These are phyloP conservation scores for Blastobotrys chiropterorum DNA, from an alignment of 805 yeast species.

Conservation along the genomic window DNA sequence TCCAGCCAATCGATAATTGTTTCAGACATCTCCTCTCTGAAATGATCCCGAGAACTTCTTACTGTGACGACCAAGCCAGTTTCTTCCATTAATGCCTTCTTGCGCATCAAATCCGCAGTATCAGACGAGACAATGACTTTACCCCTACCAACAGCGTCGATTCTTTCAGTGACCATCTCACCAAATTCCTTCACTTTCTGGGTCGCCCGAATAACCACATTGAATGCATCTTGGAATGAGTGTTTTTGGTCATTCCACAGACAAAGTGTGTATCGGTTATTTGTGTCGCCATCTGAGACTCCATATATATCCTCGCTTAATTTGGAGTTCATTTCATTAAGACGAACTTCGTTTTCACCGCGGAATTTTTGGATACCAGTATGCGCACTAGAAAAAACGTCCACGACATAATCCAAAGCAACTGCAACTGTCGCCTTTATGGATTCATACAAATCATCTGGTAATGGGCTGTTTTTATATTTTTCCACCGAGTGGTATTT, in stretches of 20 bases:
- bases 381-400: constrained; percentile 25
- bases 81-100: constrained; percentile 50
- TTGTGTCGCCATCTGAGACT: constrained; percentile 38
- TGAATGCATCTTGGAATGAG: constrained; percentile 68
- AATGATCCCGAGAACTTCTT: constrained; percentile 58
- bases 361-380: constrained; percentile 23
- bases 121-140: constrained; percentile 54
- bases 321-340: constrained; percentile 29
- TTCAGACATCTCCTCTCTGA: constrained; percentile 75
- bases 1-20: constrained; percentile 63
- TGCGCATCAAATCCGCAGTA: constrained; percentile 42
- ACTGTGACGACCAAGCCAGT: constrained; percentile 66
- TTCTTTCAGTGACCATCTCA: constrained; percentile 59
- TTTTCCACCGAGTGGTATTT: constrained; percentile 31
- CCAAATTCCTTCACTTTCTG: constrained; percentile 60
- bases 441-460: constrained; percentile 38
- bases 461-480: constrained; percentile 32
- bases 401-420: constrained; percentile 29
- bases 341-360: constrained; percentile 22
- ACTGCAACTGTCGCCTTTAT: constrained; percentile 25
- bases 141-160: constrained; percentile 63
- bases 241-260: constrained; percentile 76
- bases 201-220: constrained; percentile 57
- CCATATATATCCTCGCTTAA: constrained; percentile 42
- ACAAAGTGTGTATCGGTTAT: constrained; percentile 46